These are phyloP conservation scores for Epichloe aotearoae DNA, from an alignment of 2,329 filamentous ascomycete genomes.

Conservation along the genomic window DNA sequence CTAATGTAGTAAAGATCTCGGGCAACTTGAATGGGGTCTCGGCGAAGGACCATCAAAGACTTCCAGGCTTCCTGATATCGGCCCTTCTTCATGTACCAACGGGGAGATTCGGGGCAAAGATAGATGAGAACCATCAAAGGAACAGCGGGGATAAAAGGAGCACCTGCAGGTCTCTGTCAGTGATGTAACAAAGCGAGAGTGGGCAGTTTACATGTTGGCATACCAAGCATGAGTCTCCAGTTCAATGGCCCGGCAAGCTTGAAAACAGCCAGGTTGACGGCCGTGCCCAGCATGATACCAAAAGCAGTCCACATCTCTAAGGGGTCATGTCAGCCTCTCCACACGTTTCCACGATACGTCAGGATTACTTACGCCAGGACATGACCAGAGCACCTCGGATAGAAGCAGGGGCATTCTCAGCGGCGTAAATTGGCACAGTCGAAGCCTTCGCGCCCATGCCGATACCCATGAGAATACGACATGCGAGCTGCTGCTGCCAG, in stretches of 20 bases:
- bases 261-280: slow-evolving; percentile 20
- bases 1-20: slow-evolving; percentile 45
- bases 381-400: slow-evolving; percentile 68
- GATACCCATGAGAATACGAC: slow-evolving; percentile 55
- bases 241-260: slow-evolving; percentile 13
- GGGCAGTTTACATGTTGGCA: neutral
- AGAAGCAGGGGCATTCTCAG: slow-evolving; percentile 54
- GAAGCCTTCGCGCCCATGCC: slow-evolving; percentile 55
- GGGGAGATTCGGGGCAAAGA: slow-evolving; percentile 50
- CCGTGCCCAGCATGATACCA: slow-evolving; percentile 31
- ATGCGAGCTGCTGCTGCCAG: slow-evolving; percentile 54
- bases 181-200: no score
- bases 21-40: slow-evolving; percentile 41
- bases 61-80: slow-evolving; percentile 46
- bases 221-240: slow-evolving; percentile 35
- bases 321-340: neutral
- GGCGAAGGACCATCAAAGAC: slow-evolving; percentile 37
- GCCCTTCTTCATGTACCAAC: slow-evolving; percentile 53
- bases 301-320: slow-evolving; percentile 52
- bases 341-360: neutral
- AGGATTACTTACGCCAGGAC: slow-evolving; percentile 44
- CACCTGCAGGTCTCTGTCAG: slow-evolving; percentile 14
- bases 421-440: slow-evolving; percentile 59
- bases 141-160: slow-evolving; percentile 46
- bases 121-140: slow-evolving; percentile 41